Conservation (phyloP, 176 grass and related monocot genomes). For the Panicum miliaceum region DNA sequence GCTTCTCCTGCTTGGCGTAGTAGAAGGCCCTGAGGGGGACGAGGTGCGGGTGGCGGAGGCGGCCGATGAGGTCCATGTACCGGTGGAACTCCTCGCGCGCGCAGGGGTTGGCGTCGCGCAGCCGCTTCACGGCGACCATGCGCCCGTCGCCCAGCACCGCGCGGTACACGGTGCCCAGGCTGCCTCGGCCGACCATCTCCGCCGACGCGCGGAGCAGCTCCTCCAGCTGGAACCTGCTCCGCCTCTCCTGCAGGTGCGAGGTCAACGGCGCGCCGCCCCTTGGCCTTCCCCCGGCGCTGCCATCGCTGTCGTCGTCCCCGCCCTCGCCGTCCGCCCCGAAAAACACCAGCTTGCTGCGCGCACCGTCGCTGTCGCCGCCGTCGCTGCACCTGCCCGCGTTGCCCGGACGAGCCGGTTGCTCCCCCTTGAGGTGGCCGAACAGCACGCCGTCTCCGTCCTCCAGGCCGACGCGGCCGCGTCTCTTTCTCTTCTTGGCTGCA, state of each 20-base stretch:
- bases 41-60: constrained; percentile 72
- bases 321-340: constrained; percentile 58
- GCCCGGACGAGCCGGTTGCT: constrained; percentile 48
- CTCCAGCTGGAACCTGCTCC: constrained; percentile 73
- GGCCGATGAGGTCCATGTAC: constrained; percentile 93
- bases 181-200: constrained; percentile 83
- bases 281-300: constrained; percentile 35
- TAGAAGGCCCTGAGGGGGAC: constrained; percentile 79
- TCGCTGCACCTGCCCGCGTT: constrained; percentile 57
- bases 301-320: neutral
- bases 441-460: constrained; percentile 37
- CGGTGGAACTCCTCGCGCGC: constrained; percentile 73
- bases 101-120: constrained; percentile 75
- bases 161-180: constrained; percentile 82
- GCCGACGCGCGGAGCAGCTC: constrained; percentile 87
- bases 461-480: constrained; percentile 42
- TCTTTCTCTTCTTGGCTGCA: constrained; percentile 43
- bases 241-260: constrained; percentile 37
- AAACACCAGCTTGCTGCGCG: constrained; percentile 81
- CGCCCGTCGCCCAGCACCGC: constrained; percentile 74
- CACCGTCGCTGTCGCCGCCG: constrained; percentile 75
- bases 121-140: constrained; percentile 82
- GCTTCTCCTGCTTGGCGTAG: constrained; percentile 92
- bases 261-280: constrained; percentile 17
- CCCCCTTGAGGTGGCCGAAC: constrained; percentile 48